Conservation (phyloP, 176 grass and related monocot species). For the Coix lacrymajobi region DNA sequence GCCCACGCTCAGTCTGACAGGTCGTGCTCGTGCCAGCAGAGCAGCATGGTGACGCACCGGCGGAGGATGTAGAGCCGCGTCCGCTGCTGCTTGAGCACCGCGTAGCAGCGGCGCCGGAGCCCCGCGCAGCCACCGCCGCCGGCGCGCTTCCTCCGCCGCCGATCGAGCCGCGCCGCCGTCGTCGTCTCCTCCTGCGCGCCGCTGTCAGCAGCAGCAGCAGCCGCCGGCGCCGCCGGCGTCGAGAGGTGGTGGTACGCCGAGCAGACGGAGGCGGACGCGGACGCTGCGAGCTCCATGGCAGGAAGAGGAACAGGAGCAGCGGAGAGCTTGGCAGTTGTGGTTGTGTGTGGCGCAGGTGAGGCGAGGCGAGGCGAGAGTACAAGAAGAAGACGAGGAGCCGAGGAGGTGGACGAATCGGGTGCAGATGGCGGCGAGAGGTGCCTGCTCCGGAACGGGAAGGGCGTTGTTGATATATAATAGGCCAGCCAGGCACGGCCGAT, state of each 20-base stretch:
- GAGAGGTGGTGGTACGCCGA: conserved; percentile 36
- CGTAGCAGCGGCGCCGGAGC: conserved; percentile 57
- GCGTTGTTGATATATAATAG: conserved; percentile 41
- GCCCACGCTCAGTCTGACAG: conserved; percentile 44
- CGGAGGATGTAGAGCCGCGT: conserved; percentile 78
- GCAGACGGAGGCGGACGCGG: conserved; percentile 31
- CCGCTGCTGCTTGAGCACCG: conserved; percentile 76
- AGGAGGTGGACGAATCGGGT: not conserved
- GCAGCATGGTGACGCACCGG: conserved; percentile 73
- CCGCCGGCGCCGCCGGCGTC: not conserved
- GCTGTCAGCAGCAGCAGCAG: too few relatives aligned
- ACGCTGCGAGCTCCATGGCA: conserved; percentile 25
- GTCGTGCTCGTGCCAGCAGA: conserved; percentile 78
- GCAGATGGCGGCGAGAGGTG: not conserved
- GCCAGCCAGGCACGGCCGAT: not conserved
- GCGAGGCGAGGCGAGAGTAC: not conserved
- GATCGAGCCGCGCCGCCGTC: not conserved
- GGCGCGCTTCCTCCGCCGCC: not conserved
- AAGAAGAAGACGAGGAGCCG: not conserved
- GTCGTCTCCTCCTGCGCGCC: not conserved
- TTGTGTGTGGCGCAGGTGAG: not conserved
- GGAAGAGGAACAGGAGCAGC: not conserved
- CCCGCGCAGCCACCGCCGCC: conserved; percentile 15
- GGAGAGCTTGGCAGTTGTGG: not conserved
- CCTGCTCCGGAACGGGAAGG: not conserved